Conservation (phyloP, 768 basidiomycete genomes). For the Hericium coralloides region DNA sequence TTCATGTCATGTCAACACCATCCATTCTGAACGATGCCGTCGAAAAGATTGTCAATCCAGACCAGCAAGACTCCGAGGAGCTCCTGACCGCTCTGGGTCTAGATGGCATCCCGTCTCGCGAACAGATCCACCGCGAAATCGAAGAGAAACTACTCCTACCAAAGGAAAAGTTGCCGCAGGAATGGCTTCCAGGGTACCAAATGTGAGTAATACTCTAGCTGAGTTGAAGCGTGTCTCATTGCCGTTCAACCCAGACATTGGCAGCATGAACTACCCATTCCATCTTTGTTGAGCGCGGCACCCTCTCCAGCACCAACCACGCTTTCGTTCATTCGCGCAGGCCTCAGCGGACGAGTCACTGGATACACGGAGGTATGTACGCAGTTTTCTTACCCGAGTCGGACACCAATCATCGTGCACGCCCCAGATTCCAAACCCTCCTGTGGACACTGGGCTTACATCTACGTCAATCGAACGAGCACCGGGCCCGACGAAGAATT, state of each 20-base stretch:
- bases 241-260: slow-evolving; percentile 47
- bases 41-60: slow-evolving; percentile 38
- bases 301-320: slow-evolving; percentile 72
- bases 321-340: slow-evolving; percentile 65
- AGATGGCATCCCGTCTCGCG: slow-evolving; percentile 43
- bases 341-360: slow-evolving; percentile 70
- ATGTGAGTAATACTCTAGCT: slow-evolving; percentile 41
- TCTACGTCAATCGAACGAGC: slow-evolving; percentile 83
- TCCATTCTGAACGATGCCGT: slow-evolving; percentile 12
- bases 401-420: too few species aligned
- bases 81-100: slow-evolving; percentile 54
- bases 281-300: slow-evolving; percentile 52
- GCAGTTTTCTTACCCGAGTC: too few species aligned
- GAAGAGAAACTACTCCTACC: slow-evolving; percentile 72
- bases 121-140: slow-evolving; percentile 56
- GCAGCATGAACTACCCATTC: slow-evolving; percentile 51
- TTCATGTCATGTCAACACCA: background rate
- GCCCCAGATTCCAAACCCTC: slow-evolving; percentile 43
- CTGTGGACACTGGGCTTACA: slow-evolving; percentile 59
- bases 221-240: slow-evolving; percentile 1
- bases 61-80: slow-evolving; percentile 27
- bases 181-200: slow-evolving; percentile 79
- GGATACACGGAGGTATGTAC: slow-evolving; percentile 72
- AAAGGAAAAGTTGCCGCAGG: slow-evolving; percentile 50
- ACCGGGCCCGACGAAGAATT: slow-evolving; percentile 68